Evolutionary conservation across 164 flowering plant genomes (phyloP), one percentile per base, ranked within the genome.

Genomic region (grape (Vitis vinifera)): DNA sequence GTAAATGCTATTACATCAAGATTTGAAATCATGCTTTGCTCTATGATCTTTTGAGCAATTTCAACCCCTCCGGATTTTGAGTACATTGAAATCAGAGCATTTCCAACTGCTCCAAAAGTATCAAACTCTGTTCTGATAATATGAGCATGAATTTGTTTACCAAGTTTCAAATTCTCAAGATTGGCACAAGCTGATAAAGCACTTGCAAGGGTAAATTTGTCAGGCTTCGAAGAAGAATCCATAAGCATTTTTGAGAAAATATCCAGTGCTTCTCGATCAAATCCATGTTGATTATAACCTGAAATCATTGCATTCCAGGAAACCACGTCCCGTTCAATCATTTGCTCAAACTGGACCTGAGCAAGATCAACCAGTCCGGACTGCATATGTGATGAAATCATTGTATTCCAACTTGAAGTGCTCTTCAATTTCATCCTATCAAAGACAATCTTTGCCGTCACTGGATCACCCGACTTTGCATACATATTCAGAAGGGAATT

Each of bases 401-500:
- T 80, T 3, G 79, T 65, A 72, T 92, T 94, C 90, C 88, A 89
- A 62, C 86, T 88, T 0, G 92, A 83, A 3, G 64, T 61, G 63
- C 71, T 58, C 63, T 67, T 82, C 72, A 72, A 60, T 19, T 37
- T 73, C 89, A 94, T 92, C 74, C 87, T 69, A 59, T 82, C 86
- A 71, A 89, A 89, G 47, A 92, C 89, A 61, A 67, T 68, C 66
- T 80, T 77, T 2, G 95, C 91, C 8, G 75, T 83, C 12, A 62
- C 31, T 2, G 65, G 67, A 72, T 89, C 91, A 23, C 95, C 97
- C 6, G 84, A 71, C 68, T 94, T 92, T 3, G 84, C 85, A 81
- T 94, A 94, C 97, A 92, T 92, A 69, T 94, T 92, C 0, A 94
- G 79, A 50, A 94, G 66, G 0, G 97, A 94, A 80, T 92, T 94